Base-by-base conservation (phyloP, 2,329 filamentous ascomycete species). In the Lachnellula arida region DNA sequence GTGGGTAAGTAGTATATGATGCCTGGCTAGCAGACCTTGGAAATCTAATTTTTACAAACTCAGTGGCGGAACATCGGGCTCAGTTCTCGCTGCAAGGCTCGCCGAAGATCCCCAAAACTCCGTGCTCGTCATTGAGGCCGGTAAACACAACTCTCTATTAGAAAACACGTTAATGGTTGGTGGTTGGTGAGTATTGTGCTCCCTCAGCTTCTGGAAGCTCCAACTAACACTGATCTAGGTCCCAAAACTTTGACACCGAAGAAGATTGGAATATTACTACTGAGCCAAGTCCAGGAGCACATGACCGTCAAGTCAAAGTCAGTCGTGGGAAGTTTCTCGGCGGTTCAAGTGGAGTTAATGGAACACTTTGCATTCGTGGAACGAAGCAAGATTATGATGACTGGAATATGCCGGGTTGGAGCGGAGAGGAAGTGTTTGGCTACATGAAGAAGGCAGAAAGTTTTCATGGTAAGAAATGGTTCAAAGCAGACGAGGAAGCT, bases 381-480 rank as follows among this genome's bases (percentile, higher is more conserved):
- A 72, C 70, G 9, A 77, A 74, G 63, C 76, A 79, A 46, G 72
- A 74, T 56, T 75, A 77, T 19, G 79, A 84, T 66, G 79, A 84
- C 55, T 83, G 81, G 81, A 74, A 68, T 2, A 60, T 80, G 53
- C 76, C 73, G 37, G 81, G 78, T 2, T 81, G 81, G 81, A 78
- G 73, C 53, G 80, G 81, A 4, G 76, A 80, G 4, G 79, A 84
- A 22, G 76, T 84, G 60, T 84, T 80, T 57, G 70, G 68, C 12
- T 81, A 78, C 52, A 84, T 84, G 76, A 74, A 70, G 49, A 83
- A 81, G 78, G 73, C 78, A 1, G 82, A 85, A 60, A 81, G 76
- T 2, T 85, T 85, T 62, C 78, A 84, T 54, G 64, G 69, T 19
- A 84, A 84, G 63, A 70, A 76, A 28, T 84, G 81, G 81, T 82